These are phyloP conservation scores for Rhizomucor pusillus DNA, from an alignment of 371 early-diverging fungal genomes.

Conservation along the genomic window DNA sequence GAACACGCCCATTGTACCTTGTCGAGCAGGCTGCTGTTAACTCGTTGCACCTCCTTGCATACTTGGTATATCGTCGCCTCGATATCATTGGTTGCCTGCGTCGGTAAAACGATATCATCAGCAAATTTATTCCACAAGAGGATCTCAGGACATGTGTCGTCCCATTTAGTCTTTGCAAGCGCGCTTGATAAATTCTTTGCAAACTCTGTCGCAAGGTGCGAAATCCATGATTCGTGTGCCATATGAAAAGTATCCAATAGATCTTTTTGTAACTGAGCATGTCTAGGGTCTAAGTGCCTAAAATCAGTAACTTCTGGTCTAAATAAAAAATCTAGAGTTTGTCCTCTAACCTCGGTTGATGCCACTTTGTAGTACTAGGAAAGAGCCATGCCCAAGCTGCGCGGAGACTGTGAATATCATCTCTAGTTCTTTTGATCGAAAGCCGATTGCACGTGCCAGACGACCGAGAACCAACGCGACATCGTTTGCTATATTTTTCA, in stretches of 20 bases:
- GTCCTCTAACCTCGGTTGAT: slow-evolving; percentile 34
- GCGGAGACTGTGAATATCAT: slow-evolving; percentile 16
- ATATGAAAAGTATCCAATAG: slow-evolving; percentile 21
- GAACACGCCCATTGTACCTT: slow-evolving; percentile 17
- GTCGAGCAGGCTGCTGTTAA: slow-evolving; percentile 35
- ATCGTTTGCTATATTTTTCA: slow-evolving; percentile 12
- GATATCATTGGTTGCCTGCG: slow-evolving; percentile 44
- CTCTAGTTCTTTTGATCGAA: slow-evolving; percentile 33
- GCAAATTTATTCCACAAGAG: slow-evolving; percentile 28
- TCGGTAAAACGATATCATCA: slow-evolving; percentile 38
- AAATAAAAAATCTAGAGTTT: slow-evolving; percentile 1
- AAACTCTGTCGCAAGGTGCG: slow-evolving; percentile 25
- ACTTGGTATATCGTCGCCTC: slow-evolving; percentile 34
- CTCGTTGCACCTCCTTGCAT: slow-evolving; percentile 51
- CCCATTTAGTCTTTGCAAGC: slow-evolving; percentile 20
- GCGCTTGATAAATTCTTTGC: slow-evolving; percentile 10
- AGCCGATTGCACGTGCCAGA: slow-evolving; percentile 29
- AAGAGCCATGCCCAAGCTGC: background rate
- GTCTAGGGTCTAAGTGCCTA: slow-evolving; percentile 23
- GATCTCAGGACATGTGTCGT: slow-evolving; percentile 30
- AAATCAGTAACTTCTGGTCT: background rate
- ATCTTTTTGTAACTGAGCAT: slow-evolving; percentile 16
- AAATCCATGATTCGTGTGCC: slow-evolving; percentile 47
- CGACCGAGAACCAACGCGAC: slow-evolving; percentile 32
- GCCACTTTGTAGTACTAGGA: slow-evolving; percentile 30